Conservation (phyloP, 1,139 yeast genomes). For the Maudiozyma humilis region DNA sequence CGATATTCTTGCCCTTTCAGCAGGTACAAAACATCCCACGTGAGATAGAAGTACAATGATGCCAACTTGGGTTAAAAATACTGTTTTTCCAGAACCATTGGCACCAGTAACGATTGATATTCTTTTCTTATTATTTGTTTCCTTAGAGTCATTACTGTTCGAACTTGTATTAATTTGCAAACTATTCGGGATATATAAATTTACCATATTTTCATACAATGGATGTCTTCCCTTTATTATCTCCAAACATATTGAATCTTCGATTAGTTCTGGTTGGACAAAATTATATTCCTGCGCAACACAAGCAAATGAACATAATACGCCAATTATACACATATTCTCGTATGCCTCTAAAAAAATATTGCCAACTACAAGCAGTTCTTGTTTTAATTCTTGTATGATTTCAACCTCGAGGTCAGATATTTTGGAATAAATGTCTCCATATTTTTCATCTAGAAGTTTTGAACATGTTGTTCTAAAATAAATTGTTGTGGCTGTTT, state of each 20-base stretch:
- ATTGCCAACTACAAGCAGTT: constrained; percentile 20
- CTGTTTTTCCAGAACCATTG: constrained; percentile 46
- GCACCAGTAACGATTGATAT: constrained; percentile 41
- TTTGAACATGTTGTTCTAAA: constrained; percentile 32
- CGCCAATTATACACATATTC: constrained; percentile 35
- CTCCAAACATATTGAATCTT: constrained; percentile 18
- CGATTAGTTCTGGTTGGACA: constrained; percentile 34
- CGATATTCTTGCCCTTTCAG: constrained; percentile 36
- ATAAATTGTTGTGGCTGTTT: constrained; percentile 34
- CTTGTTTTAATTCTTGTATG: constrained; percentile 31
- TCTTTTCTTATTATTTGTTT: constrained; percentile 9
- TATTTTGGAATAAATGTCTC: constrained; percentile 37
- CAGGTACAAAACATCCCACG: constrained; percentile 44
- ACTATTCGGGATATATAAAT: constrained; percentile 36
- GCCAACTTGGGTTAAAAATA: constrained; percentile 39
- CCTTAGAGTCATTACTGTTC: constrained; percentile 8
- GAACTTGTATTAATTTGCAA: constrained; percentile 23
- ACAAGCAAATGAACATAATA: constrained; percentile 34
- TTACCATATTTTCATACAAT: constrained; percentile 34
- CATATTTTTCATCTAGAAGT: constrained; percentile 34
- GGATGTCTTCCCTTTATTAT: constrained; percentile 36
- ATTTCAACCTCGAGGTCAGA: constrained; percentile 39
- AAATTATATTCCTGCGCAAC: constrained; percentile 32
- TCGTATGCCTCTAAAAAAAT: constrained; percentile 20
- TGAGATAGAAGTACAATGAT: constrained; percentile 40